A percentile compares a stretch with the other conserved stretches of the same genome.
These are phyloP conservation scores for Cercis canadensis DNA, from an alignment of 306 rosid genomes.

Conservation along the genomic window DNA sequence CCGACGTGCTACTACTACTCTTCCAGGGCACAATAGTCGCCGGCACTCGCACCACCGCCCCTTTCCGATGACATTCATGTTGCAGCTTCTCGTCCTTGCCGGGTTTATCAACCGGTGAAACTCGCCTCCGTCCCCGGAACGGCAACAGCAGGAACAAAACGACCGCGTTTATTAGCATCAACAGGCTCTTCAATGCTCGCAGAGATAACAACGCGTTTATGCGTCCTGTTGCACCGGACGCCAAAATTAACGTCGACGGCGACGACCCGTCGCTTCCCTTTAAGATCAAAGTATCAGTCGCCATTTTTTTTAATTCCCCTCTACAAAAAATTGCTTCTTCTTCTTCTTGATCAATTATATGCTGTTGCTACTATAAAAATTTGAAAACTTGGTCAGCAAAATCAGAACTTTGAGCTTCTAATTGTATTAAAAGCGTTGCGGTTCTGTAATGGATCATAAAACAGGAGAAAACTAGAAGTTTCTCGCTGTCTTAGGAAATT, in stretches of 20 bases:
- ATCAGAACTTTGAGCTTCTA: neutral
- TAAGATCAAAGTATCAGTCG: slow-evolving; percentile 35
- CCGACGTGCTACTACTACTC: slow-evolving; percentile 32
- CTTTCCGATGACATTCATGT: slow-evolving; percentile 43
- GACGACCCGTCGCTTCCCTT: slow-evolving; percentile 32
- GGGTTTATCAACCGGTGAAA: slow-evolving; percentile 35
- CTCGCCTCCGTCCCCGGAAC: slow-evolving; percentile 64
- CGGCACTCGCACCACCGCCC: slow-evolving; percentile 58
- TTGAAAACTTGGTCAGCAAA: neutral
- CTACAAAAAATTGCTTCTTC: neutral
- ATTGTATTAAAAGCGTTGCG: neutral
- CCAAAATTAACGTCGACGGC: slow-evolving; percentile 44
- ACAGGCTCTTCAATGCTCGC: slow-evolving; percentile 59
- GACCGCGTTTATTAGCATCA: slow-evolving; percentile 58
- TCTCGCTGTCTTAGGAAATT: neutral
- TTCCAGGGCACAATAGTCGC: slow-evolving; percentile 63
- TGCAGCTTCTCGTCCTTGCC: slow-evolving; percentile 40
- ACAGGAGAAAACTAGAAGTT: neutral
- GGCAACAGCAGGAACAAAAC: slow-evolving; percentile 64
- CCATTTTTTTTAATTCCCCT: neutral
- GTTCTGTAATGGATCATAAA: neutral
- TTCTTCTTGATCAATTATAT: neutral
- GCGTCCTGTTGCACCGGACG: slow-evolving; percentile 81
- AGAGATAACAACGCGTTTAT: slow-evolving; percentile 60
- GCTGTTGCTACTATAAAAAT: too few relatives aligned